phyloP scores from a whole-genome alignment of 2,329 filamentous ascomycete genomes.

The Curvularia eragrostidis region DNA sequence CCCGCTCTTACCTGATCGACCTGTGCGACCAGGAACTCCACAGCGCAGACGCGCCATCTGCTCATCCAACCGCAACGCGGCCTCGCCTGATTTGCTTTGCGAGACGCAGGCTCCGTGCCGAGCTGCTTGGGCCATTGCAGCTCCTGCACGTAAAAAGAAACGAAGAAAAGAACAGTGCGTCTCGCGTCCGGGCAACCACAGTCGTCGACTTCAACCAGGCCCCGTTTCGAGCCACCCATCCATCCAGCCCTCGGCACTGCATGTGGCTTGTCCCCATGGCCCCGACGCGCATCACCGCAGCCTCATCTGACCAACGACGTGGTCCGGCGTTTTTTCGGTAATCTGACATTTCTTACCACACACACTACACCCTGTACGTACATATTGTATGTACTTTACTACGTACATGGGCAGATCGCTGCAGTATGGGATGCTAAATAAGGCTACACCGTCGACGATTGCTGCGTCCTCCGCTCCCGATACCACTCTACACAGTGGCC shows the following conservation, averaged over 20 bases:
- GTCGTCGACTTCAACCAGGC: constrained; percentile 3
- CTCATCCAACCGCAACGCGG: constrained; percentile 22
- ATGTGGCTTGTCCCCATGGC: constrained; percentile 10
- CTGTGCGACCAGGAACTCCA: constrained; percentile 27
- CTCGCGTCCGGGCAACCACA: constrained; percentile 5
- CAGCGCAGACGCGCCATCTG: constrained; percentile 20
- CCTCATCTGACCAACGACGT: constrained; percentile 12
- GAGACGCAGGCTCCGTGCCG: constrained; percentile 8
- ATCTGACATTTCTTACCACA: constrained; percentile 4
- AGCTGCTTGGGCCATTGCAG: constrained; percentile 6
- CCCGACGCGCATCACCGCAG: constrained; percentile 8
- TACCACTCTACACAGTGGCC: background rate
- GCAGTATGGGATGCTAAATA: constrained; percentile 1
- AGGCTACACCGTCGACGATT: background rate
- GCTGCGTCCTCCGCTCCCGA: background rate
- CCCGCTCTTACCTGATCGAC: constrained; percentile 38
- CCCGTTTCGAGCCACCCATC: constrained; percentile 6
- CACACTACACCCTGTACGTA: background rate
- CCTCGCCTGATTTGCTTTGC: constrained; percentile 17
- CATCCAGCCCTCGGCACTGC: constrained; percentile 1
- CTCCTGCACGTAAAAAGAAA: constrained; percentile 5
- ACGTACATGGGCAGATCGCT: constrained; percentile 6
- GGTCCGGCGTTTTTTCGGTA: constrained; percentile 16
- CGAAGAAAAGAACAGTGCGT: background rate
- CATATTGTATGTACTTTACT: background rate